Evolutionary conservation across 2,329 filamentous ascomycete species (phyloP), one percentile per base, ranked within the genome.

Genomic region (Colletotrichum cordylinicola): DNA sequence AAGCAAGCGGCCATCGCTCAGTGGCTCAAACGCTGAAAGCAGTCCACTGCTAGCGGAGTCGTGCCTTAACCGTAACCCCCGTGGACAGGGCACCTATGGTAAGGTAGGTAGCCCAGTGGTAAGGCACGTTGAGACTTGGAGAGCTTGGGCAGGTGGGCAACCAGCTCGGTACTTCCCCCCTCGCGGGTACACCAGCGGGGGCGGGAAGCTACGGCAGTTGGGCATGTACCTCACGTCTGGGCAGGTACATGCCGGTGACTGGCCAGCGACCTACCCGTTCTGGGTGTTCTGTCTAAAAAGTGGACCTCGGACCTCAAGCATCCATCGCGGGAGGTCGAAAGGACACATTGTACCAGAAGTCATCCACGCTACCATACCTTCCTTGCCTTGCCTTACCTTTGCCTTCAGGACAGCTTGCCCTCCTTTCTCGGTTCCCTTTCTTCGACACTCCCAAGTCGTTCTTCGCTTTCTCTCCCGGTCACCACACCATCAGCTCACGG

Each of bases 291-390:
- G 64, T 75, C 73, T 75, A 75, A 75, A 73, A 73, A 73, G 73
- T 75, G 73, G 73, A 37, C 70, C 58, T 75, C 73, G 73, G 64
- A 68, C 73, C 73, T 67, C 70, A 16, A 72, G 69, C 70, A 75
- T 72, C 73, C 73, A 75, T 75, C 73, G 64, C 70, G 70, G 58
- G 64, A 68, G 73, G 70, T 75, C 73, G 73, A 75, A 75, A 75
- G 73, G 73, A 75, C 73, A 75, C 73, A 75, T 75, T 75, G 73
- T 75, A 68, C 70, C 73, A 64, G 73, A 73, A 68, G 73, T 68
- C 70, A 75, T 73, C 73, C 70, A 72, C 62, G 73, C 43, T 52
- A 60, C 56, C 69, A 62, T 48, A 48, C 43, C 43, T 52, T 21
- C 10, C 43, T 52, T 52, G 43, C 43, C 43, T 52, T 52, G 6